Percentiles rank a stretch among this genome's conserved stretches.
phyloP scores from a whole-genome alignment of 495 filamentous ascomycete species.

The Tuber magnatum region DNA sequence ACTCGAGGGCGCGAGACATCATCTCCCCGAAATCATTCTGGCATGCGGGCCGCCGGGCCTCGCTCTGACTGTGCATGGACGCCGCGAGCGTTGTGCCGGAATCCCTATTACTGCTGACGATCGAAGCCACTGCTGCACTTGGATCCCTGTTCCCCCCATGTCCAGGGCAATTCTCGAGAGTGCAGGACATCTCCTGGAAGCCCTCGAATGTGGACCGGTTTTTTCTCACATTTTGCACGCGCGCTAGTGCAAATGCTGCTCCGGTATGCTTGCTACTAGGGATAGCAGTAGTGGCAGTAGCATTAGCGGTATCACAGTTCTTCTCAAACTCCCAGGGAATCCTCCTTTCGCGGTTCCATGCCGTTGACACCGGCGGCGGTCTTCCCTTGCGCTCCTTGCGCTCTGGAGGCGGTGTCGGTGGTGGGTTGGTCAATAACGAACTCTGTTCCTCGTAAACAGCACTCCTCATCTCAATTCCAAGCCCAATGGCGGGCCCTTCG shows the following conservation, averaged over 20 bases:
- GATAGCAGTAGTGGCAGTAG: background rate
- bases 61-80: background rate
- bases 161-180: background rate
- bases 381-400: background rate
- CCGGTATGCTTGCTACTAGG: background rate
- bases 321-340: background rate
- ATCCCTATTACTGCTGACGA: background rate
- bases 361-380: background rate
- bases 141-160: background rate
- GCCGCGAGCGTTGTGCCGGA: background rate
- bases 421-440: background rate
- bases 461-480: background rate
- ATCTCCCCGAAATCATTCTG: too few relatives aligned
- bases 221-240: background rate
- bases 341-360: background rate
- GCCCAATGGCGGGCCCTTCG: background rate
- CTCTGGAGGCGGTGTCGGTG: background rate
- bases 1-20: too few relatives aligned
- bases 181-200: background rate
- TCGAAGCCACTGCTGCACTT: background rate
- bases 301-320: background rate
- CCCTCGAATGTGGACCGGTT: background rate
- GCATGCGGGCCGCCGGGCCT: background rate
- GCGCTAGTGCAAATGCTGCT: background rate
- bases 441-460: background rate